Conservation (phyloP, 129 eudicot species). For the Centella asiatica region DNA sequence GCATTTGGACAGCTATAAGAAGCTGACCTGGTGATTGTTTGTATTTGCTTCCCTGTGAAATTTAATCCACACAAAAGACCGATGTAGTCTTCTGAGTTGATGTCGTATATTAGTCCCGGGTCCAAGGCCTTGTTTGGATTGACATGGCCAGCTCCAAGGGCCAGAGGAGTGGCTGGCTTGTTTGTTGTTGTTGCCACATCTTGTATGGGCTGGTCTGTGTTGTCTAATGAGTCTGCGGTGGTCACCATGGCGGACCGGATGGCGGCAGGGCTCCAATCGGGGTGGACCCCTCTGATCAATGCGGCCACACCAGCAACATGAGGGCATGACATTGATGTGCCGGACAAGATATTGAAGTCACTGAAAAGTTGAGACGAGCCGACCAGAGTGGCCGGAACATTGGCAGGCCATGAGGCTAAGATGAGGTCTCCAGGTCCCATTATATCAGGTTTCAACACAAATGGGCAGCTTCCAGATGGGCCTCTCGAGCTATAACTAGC, state of each 20-base stretch:
- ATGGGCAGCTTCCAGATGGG: slow-evolving; percentile 54
- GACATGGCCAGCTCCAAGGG: slow-evolving; percentile 67
- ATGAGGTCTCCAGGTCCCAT: slow-evolving; percentile 68
- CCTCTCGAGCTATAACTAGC: slow-evolving; percentile 74
- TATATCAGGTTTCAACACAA: slow-evolving; percentile 60
- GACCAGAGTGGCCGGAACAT: slow-evolving; percentile 18
- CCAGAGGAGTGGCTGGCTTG: slow-evolving; percentile 50
- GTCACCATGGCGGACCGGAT: slow-evolving; percentile 87
- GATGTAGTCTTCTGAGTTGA: slow-evolving; percentile 35
- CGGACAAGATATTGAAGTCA: slow-evolving; percentile 49
- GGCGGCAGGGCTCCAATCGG: slow-evolving; percentile 64
- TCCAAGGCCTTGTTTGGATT: slow-evolving; percentile 71
- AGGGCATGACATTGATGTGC: slow-evolving; percentile 81
- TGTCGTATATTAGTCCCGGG: slow-evolving; percentile 65
- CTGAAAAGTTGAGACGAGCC: slow-evolving; percentile 22
- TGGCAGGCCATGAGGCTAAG: slow-evolving; percentile 63
- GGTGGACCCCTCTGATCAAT: slow-evolving; percentile 47
- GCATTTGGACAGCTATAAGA: slow-evolving; percentile 37
- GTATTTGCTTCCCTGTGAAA: slow-evolving; percentile 42
- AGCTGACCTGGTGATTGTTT: slow-evolving; percentile 38
- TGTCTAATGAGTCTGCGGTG: slow-evolving; percentile 44
- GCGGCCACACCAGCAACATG: slow-evolving; percentile 74
- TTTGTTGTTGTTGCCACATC: slow-evolving; percentile 34
- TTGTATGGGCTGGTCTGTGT: slow-evolving; percentile 40
- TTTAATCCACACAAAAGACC: slow-evolving; percentile 61